phyloP scores from a whole-genome alignment of 2,329 filamentous ascomycete genomes.

The Paramyrothecium sp. region DNA sequence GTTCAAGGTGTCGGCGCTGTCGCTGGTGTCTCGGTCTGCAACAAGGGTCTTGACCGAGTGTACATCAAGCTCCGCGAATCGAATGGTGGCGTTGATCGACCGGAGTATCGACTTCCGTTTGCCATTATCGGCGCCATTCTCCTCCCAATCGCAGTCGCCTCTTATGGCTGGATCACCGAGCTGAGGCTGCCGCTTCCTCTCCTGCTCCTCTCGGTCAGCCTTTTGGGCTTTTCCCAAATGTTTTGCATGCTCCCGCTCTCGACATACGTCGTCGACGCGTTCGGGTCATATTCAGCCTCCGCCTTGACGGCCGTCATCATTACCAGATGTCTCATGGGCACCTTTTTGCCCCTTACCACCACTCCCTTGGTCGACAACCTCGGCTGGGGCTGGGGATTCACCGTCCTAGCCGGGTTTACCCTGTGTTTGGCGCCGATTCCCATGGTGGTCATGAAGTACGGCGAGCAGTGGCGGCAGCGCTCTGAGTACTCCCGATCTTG shows the following conservation, averaged over 20 bases:
- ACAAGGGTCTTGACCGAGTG: conserved; percentile 49
- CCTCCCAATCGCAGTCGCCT: conserved; percentile 41
- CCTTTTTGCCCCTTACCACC: conserved; percentile 52
- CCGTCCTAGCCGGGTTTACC: conserved; percentile 38
- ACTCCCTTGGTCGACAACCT: conserved; percentile 44
- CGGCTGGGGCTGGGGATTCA: conserved; percentile 53
- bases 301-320: conserved; percentile 58
- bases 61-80: conserved; percentile 45
- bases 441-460: conserved; percentile 47
- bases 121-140: conserved; percentile 42
- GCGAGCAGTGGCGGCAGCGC: conserved; percentile 47
- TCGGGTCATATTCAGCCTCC: conserved; percentile 53
- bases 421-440: conserved; percentile 49
- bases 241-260: conserved; percentile 48
- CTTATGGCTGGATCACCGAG: conserved; percentile 53
- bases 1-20: conserved; percentile 45
- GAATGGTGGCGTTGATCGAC: conserved; percentile 38
- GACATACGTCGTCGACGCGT: conserved; percentile 57
- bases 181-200: conserved; percentile 37
- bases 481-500: conserved; percentile 14
- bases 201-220: conserved; percentile 40
- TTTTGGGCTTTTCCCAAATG: conserved; percentile 44
- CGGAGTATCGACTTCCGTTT: conserved; percentile 56
- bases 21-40: conserved; percentile 47
- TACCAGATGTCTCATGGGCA: conserved; percentile 52